Percentiles rank a stretch among this genome's conserved stretches.
phyloP scores from a whole-genome alignment of 2,329 filamentous ascomycete genomes.

The Orbilia ellipsospora region DNA sequence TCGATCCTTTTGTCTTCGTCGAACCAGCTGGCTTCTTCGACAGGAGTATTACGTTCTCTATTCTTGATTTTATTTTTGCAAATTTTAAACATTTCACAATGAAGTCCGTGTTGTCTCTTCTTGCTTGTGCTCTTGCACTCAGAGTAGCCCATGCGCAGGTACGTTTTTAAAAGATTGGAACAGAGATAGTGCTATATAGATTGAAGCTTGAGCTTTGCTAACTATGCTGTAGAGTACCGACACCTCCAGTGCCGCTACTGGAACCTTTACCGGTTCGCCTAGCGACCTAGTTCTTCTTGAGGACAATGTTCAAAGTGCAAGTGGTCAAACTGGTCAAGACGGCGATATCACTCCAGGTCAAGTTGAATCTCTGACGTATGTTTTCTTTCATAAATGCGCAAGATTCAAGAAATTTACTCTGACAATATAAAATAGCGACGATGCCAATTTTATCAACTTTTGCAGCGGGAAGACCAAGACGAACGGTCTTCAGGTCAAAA shows the following conservation, averaged over 20 bases:
- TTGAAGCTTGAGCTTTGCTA: not conserved
- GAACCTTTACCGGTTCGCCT: slow-evolving; percentile 55
- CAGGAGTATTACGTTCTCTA: slow-evolving; percentile 37
- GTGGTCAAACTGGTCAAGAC: slow-evolving; percentile 66
- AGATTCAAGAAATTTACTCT: not conserved
- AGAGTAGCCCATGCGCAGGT: slow-evolving; percentile 44
- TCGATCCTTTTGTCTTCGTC: slow-evolving; percentile 48
- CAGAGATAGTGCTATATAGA: not conserved
- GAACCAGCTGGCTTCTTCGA: slow-evolving; percentile 30
- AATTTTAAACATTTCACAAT: slow-evolving; percentile 40
- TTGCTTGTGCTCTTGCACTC: slow-evolving; percentile 49
- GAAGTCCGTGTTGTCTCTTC: slow-evolving; percentile 50
- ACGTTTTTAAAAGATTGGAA: slow-evolving; percentile 3
- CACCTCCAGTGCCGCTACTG: slow-evolving; percentile 18
- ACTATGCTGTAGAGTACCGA: not conserved
- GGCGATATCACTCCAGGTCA: slow-evolving; percentile 65
- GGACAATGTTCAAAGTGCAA: slow-evolving; percentile 67
- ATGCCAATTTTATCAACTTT: slow-evolving; percentile 74
- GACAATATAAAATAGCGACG: slow-evolving; percentile 64
- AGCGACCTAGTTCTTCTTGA: slow-evolving; percentile 59
- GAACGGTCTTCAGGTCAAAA: slow-evolving; percentile 70
- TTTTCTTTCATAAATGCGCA: not conserved
- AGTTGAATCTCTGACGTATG: slow-evolving; percentile 67
- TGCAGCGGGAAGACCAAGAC: slow-evolving; percentile 69
- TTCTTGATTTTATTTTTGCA: slow-evolving; percentile 49